Conservation (phyloP, 208 protist species). For the Acanthamoeba culbertsoni region DNA sequence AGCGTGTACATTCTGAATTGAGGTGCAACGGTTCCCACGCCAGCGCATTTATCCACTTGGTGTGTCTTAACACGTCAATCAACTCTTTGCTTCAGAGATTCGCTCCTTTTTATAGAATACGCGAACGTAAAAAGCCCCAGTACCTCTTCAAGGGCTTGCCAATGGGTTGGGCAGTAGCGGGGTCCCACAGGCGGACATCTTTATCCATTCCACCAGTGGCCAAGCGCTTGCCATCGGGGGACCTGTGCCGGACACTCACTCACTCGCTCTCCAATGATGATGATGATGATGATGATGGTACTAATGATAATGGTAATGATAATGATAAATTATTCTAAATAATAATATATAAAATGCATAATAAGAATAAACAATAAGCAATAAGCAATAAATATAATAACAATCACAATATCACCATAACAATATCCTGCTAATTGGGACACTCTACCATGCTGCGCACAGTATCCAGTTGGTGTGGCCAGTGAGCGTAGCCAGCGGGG, state of each 20-base stretch:
- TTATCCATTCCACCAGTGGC: slow-evolving; percentile 94
- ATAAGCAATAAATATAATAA: too few relatives aligned
- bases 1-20: slow-evolving; percentile 81
- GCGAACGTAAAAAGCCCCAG: background rate
- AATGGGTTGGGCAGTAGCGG: slow-evolving; percentile 86
- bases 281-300: too few relatives aligned
- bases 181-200: slow-evolving; percentile 91
- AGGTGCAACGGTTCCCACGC: slow-evolving; percentile 96
- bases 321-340: too few relatives aligned
- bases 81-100: too few relatives aligned
- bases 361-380: too few relatives aligned
- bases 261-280: too few relatives aligned
- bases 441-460: background rate
- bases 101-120: background rate
- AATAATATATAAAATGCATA: too few relatives aligned
- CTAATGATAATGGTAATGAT: too few relatives aligned
- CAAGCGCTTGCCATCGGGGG: slow-evolving; percentile 92
- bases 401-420: background rate
- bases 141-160: slow-evolving; percentile 10
- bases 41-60: slow-evolving; percentile 93
- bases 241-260: too few relatives aligned
- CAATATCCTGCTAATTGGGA: slow-evolving; percentile 25
- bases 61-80: too few relatives aligned
- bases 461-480: slow-evolving; percentile 59
- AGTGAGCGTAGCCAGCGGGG: slow-evolving; percentile 90